phyloP scores from a whole-genome alignment of 805 yeast genomes.

The Myxozyma neglecta region DNA sequence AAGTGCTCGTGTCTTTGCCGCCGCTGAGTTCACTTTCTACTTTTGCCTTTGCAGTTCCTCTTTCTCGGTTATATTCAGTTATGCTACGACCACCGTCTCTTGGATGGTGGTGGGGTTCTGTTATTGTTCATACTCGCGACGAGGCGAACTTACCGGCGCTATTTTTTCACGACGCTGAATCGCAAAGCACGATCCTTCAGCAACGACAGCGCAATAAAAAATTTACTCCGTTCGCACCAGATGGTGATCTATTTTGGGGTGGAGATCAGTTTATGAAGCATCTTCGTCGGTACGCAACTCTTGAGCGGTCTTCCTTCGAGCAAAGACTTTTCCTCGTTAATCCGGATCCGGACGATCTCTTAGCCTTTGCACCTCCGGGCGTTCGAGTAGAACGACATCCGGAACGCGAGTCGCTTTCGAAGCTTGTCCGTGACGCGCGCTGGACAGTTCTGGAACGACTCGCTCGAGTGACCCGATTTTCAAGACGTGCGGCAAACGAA shows the following conservation, averaged over 20 bases:
- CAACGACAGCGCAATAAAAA: constrained; percentile 59
- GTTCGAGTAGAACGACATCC: constrained; percentile 38
- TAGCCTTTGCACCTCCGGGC: constrained; percentile 55
- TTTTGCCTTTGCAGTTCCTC: constrained; percentile 66
- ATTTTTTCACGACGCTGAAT: constrained; percentile 90
- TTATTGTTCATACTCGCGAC: constrained; percentile 65
- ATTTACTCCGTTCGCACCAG: constrained; percentile 70
- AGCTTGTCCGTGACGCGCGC: constrained; percentile 64
- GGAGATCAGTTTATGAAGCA: constrained; percentile 71
- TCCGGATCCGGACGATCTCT: constrained; percentile 67
- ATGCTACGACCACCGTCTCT: constrained; percentile 80
- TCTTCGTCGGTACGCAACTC: constrained; percentile 55
- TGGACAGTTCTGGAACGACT: constrained; percentile 86
- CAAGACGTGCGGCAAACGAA: constrained; percentile 63
- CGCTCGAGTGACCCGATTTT: constrained; percentile 69
- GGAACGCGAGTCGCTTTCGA: constrained; percentile 41
- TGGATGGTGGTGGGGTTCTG: constrained; percentile 92
- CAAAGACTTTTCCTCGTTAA: constrained; percentile 72
- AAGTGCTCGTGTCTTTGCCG: constrained; percentile 52
- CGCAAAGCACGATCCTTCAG: constrained; percentile 67
- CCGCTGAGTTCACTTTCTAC: constrained; percentile 53
- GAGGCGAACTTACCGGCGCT: constrained; percentile 73
- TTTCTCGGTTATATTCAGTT: constrained; percentile 67
- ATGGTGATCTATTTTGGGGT: constrained; percentile 75
- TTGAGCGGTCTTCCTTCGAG: constrained; percentile 71